Evolutionary conservation across 305 asterid genomes (phyloP).

Genomic region (Salvia sclarea): DNA sequence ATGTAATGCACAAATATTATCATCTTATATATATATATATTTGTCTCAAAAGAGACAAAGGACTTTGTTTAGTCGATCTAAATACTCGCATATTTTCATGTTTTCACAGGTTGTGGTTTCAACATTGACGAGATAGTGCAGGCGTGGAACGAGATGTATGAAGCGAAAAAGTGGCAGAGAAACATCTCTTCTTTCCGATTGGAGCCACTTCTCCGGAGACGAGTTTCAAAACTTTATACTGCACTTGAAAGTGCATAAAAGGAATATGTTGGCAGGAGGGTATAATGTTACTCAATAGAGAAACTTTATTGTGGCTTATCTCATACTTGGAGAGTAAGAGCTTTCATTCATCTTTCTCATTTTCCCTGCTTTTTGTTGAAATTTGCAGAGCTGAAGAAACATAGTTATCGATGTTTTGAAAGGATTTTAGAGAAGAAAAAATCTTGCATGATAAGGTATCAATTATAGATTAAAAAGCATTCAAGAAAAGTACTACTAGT

Average conservation of each 20-base stretch:
- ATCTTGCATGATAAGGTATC: no score
- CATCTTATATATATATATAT: constrained; percentile 1
- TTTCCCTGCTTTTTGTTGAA: no score
- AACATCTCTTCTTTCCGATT: constrained; percentile 65
- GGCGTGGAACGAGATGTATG: constrained; percentile 97
- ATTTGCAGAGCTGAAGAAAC: no score
- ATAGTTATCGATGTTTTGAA: no score
- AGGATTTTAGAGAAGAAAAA: no score
- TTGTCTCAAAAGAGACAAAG: not conserved
- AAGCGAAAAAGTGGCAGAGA: constrained; percentile 79
- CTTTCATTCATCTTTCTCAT: not conserved
- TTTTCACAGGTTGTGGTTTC: constrained; percentile 72
- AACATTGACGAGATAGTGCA: constrained; percentile 92
- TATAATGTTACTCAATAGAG: not conserved
- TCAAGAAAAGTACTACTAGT: no score
- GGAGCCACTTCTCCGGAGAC: constrained; percentile 78
- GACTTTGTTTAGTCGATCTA: not conserved
- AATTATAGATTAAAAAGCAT: no score
- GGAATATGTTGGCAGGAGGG: constrained; percentile 17
- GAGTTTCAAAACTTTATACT: constrained; percentile 70
- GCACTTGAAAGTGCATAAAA: constrained; percentile 63
- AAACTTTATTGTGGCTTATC: constrained; percentile 8
- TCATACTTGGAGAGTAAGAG: constrained; percentile 30
- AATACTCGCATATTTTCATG: not conserved
- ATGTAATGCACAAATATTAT: constrained; percentile 48